Percentiles rank a stretch among this genome's conserved stretches.
These are phyloP conservation scores for Ehretia macrophylla DNA, from an alignment of 257 asterid species.

Conservation along the genomic window DNA sequence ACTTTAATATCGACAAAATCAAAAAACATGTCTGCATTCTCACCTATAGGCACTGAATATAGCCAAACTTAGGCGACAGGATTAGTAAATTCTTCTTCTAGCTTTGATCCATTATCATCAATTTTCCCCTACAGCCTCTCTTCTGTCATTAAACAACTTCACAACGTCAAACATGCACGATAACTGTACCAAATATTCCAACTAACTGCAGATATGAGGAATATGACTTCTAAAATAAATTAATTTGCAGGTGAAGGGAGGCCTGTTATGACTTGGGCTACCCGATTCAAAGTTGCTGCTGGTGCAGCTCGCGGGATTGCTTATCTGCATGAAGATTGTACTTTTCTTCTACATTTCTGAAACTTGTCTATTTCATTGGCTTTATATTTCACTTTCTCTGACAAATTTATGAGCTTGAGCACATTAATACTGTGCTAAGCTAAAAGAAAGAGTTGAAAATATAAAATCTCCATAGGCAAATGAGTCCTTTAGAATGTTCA, in stretches of 20 bases:
- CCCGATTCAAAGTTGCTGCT: slow-evolving; percentile 80
- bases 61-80: neutral
- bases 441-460: too few relatives aligned
- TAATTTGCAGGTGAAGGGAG: slow-evolving; percentile 39
- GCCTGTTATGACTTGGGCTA: slow-evolving; percentile 67
- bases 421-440: too few relatives aligned
- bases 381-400: neutral
- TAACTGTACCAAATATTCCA: neutral
- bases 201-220: neutral
- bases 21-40: neutral
- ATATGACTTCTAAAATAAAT: neutral
- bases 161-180: neutral
- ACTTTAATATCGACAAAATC: neutral
- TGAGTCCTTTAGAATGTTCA: too few relatives aligned
- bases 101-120: neutral
- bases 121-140: neutral
- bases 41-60: neutral
- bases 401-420: too few relatives aligned
- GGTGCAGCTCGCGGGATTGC: slow-evolving; percentile 94
- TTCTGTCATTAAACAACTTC: neutral
- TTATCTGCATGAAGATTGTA: slow-evolving; percentile 92
- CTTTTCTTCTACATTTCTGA: slow-evolving; percentile 19
- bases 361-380: neutral
- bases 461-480: too few relatives aligned
- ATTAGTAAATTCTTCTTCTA: neutral